These are phyloP conservation scores for Tulasnella sp. DNA, from an alignment of 768 basidiomycete species.

Conservation along the genomic window DNA sequence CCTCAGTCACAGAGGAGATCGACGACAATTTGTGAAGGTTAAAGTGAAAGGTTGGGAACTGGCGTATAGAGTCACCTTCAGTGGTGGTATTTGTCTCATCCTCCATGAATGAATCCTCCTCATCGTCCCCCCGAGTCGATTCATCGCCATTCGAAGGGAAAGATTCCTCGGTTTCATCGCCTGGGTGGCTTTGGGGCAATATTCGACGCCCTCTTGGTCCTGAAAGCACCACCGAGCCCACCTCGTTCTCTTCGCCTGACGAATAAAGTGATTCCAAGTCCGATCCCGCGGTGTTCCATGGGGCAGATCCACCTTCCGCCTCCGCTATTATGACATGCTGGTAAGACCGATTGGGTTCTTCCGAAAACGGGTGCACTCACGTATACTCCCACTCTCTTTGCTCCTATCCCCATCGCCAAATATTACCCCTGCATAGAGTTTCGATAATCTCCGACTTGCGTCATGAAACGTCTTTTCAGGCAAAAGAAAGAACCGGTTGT, in stretches of 20 bases:
- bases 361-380: background rate
- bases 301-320: background rate
- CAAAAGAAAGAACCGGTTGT: constrained; percentile 24
- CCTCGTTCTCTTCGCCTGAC: background rate
- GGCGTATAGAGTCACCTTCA: constrained; percentile 56
- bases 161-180: background rate
- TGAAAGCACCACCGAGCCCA: background rate
- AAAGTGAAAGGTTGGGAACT: constrained; percentile 70
- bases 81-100: background rate
- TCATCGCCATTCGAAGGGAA: background rate
- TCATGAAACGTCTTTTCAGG: constrained; percentile 53
- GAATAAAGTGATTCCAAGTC: constrained; percentile 19
- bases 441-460: constrained; percentile 60
- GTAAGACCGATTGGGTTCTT: background rate
- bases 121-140: background rate
- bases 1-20: constrained; percentile 35
- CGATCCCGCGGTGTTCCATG: constrained; percentile 23
- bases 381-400: background rate
- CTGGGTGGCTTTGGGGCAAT: background rate
- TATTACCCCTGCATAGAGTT: constrained; percentile 64
- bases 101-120: constrained; percentile 1
- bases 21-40: constrained; percentile 52
- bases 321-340: background rate
- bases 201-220: background rate
- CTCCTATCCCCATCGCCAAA: constrained; percentile 43